These are phyloP conservation scores for Angophora floribunda DNA, from an alignment of 345 rosid genomes.

Conservation along the genomic window DNA sequence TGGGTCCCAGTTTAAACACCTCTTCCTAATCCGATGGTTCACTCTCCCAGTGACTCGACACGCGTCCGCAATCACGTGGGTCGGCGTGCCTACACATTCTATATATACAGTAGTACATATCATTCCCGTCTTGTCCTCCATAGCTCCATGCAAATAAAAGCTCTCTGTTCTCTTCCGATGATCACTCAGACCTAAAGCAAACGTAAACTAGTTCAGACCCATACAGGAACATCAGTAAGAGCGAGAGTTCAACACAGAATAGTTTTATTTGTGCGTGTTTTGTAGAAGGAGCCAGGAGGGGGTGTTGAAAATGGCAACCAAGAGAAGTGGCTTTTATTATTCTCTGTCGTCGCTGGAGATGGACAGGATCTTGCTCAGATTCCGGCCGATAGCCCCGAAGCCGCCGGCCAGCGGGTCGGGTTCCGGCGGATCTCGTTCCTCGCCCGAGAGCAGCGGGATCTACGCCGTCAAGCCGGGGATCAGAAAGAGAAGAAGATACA, in stretches of 20 bases:
- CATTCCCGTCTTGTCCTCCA: background rate
- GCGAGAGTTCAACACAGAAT: background rate
- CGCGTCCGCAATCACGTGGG: background rate
- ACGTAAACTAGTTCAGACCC: background rate
- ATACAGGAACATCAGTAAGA: background rate
- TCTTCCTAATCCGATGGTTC: background rate
- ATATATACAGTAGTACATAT: background rate
- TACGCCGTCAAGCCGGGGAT: background rate
- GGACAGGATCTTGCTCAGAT: constrained; percentile 49
- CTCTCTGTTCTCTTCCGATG: background rate
- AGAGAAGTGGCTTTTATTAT: background rate
- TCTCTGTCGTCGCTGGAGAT: background rate
- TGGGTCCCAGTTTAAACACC: background rate
- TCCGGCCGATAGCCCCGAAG: constrained; percentile 84
- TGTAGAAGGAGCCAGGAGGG: background rate
- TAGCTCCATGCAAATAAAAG: background rate
- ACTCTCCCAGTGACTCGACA: background rate
- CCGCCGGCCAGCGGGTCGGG: constrained; percentile 20
- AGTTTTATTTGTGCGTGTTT: background rate
- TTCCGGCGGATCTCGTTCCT: constrained; percentile 1
- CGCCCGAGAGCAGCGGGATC: background rate
- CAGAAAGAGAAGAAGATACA: background rate
- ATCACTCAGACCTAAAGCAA: background rate
- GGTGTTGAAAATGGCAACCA: background rate
- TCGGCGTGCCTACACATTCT: background rate